Percentiles rank a stretch among this genome's conserved stretches.
Conservation (phyloP, 2,329 filamentous ascomycete genomes). For the Penicillium sp. region DNA sequence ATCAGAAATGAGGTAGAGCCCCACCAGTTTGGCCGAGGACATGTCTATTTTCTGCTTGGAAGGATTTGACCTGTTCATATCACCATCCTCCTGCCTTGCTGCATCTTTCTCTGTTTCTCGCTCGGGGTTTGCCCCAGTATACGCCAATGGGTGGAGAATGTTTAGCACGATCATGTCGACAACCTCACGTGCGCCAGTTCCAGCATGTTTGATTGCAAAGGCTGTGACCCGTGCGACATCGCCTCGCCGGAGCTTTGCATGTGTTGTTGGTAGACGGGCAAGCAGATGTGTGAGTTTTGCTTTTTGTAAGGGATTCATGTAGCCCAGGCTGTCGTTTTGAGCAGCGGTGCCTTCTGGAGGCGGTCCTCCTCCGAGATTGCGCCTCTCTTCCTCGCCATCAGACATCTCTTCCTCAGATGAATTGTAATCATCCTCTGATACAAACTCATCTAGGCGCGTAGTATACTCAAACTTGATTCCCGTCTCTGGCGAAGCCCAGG, state of each 20-base stretch:
- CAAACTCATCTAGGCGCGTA: constrained; percentile 75
- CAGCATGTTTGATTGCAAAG: constrained; percentile 87
- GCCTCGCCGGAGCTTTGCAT: constrained; percentile 75
- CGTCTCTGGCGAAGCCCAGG: constrained; percentile 76
- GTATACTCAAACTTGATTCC: constrained; percentile 79
- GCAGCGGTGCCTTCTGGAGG: constrained; percentile 44
- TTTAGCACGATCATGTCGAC: constrained; percentile 88
- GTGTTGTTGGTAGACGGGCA: constrained; percentile 76
- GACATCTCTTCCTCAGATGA: constrained; percentile 81
- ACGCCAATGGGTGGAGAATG: constrained; percentile 73
- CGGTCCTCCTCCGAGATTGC: constrained; percentile 48
- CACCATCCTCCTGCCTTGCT: constrained; percentile 39
- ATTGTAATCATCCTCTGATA: constrained; percentile 82
- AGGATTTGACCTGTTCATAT: constrained; percentile 39
- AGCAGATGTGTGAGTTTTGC: constrained; percentile 83
- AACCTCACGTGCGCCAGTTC: constrained; percentile 82
- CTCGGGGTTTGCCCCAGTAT: constrained; percentile 70
- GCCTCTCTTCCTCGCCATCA: constrained; percentile 49
- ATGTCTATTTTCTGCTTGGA: constrained; percentile 61
- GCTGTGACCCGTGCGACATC: constrained; percentile 84
- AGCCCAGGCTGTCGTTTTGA: constrained; percentile 58
- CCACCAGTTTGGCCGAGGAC: constrained; percentile 75
- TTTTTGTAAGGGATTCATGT: constrained; percentile 80
- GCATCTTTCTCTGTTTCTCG: constrained; percentile 37
- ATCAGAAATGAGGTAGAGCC: constrained; percentile 78